These are phyloP conservation scores for Calonectria pseudoreteaudii DNA, from an alignment of 2,329 filamentous ascomycete species.

Conservation along the genomic window DNA sequence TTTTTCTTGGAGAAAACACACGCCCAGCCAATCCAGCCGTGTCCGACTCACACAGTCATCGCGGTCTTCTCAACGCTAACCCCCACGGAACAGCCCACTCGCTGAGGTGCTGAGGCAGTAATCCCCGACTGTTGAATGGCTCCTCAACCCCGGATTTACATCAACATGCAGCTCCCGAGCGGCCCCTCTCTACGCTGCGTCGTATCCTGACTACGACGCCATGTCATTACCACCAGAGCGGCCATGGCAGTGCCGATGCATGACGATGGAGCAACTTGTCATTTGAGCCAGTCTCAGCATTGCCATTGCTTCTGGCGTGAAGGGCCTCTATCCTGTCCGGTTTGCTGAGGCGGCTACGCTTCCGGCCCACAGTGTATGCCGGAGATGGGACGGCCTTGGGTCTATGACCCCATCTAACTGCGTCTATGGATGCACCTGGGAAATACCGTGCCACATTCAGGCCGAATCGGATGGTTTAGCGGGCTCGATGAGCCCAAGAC, in stretches of 20 bases:
- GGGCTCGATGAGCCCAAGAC: conserved; percentile 1
- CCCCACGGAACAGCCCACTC: conserved; percentile 33
- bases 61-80: conserved; percentile 19
- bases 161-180: conserved; percentile 24
- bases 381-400: conserved; percentile 1
- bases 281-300: conserved; percentile 33
- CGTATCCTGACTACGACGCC: conserved; percentile 31
- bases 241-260: conserved; percentile 27
- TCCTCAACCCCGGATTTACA: conserved; percentile 38
- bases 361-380: conserved; percentile 29
- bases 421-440: conserved; percentile 5
- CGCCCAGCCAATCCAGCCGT: neutral
- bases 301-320: conserved; percentile 31
- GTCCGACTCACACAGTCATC: conserved; percentile 17
- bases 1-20: neutral
- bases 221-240: conserved; percentile 14
- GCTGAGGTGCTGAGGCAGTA: conserved; percentile 29
- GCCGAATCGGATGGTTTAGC: conserved; percentile 3
- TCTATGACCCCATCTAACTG: conserved; percentile 12
- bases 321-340: conserved; percentile 14
- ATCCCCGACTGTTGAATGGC: conserved; percentile 8
- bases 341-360: conserved; percentile 6
- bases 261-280: conserved; percentile 28
- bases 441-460: conserved; percentile 5
- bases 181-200: conserved; percentile 9